These are phyloP conservation scores for Sclerotinia sclerotiorum DNA, from an alignment of 2,329 filamentous ascomycete species.

Conservation along the genomic window DNA sequence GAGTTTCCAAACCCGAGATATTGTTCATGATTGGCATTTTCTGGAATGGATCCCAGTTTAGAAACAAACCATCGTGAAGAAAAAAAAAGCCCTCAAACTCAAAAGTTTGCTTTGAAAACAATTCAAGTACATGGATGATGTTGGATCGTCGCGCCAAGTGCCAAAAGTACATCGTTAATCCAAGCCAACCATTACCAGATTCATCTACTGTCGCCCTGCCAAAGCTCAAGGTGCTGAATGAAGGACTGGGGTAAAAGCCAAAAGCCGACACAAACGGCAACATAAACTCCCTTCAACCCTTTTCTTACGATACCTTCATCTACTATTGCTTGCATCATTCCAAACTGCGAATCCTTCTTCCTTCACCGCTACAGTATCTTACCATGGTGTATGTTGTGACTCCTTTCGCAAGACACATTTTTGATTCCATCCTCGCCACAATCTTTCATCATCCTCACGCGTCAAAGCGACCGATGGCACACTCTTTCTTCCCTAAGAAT, in stretches of 20 bases:
- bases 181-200: constrained; percentile 6
- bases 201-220: background rate
- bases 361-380: constrained; percentile 19
- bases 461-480: constrained; percentile 1
- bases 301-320: constrained; percentile 19
- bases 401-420: constrained; percentile 14
- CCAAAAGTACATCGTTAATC: background rate
- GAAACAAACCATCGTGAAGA: background rate
- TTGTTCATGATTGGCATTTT: background rate
- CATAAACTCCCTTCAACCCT: background rate
- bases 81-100: constrained; percentile 7
- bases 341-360: constrained; percentile 13
- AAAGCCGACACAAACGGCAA: background rate
- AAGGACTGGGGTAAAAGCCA: constrained; percentile 6
- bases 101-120: background rate
- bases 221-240: background rate
- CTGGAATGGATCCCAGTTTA: background rate
- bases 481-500: background rate
- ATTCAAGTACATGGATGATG: background rate
- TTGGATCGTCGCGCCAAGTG: background rate
- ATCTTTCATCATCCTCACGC: constrained; percentile 15
- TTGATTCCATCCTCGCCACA: constrained; percentile 10
- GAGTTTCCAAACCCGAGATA: background rate
- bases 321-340: constrained; percentile 9
- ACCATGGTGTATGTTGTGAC: constrained; percentile 19